phyloP scores from a whole-genome alignment of 2,329 filamentous ascomycete genomes.

The Nothopassalora personata region DNA sequence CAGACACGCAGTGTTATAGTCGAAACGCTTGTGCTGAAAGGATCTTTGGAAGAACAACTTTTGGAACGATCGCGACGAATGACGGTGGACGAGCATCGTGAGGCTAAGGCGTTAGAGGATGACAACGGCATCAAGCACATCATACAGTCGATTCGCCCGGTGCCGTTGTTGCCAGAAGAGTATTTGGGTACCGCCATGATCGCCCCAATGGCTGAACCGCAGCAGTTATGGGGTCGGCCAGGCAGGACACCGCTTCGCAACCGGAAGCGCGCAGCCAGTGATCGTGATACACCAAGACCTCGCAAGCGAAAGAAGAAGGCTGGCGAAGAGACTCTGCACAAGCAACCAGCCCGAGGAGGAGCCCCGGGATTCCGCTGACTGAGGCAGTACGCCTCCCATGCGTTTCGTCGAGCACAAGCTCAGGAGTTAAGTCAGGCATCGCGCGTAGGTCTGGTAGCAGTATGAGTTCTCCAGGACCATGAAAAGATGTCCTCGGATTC shows the following conservation, averaged over 20 bases:
- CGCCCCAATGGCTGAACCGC: constrained; percentile 37
- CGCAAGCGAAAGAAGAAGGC: not conserved
- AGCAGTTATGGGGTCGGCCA: constrained; percentile 43
- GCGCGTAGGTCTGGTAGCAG: too few species aligned
- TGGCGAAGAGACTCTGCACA: not conserved
- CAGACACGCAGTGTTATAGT: constrained; percentile 74
- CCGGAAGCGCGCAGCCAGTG: constrained; percentile 1
- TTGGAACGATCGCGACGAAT: constrained; percentile 67
- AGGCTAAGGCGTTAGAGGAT: constrained; percentile 54
- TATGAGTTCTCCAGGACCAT: too few species aligned
- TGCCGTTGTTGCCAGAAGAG: constrained; percentile 36
- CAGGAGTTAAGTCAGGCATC: too few species aligned
- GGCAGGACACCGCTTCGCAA: constrained; percentile 15
- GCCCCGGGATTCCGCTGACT: too few species aligned
- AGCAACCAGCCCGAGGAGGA: not conserved
- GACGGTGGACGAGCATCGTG: constrained; percentile 56
- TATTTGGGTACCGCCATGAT: constrained; percentile 33
- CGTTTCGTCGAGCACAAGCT: too few species aligned
- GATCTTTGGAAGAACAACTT: constrained; percentile 81
- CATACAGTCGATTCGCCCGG: constrained; percentile 51
- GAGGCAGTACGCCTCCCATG: too few species aligned
- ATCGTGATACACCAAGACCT: not conserved
- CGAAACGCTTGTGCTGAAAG: constrained; percentile 75
- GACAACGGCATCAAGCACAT: constrained; percentile 55
- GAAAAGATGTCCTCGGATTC: too few species aligned